Evolutionary conservation across 306 rosid species (phyloP).

Genomic region (Prunus fruticosa): DNA sequence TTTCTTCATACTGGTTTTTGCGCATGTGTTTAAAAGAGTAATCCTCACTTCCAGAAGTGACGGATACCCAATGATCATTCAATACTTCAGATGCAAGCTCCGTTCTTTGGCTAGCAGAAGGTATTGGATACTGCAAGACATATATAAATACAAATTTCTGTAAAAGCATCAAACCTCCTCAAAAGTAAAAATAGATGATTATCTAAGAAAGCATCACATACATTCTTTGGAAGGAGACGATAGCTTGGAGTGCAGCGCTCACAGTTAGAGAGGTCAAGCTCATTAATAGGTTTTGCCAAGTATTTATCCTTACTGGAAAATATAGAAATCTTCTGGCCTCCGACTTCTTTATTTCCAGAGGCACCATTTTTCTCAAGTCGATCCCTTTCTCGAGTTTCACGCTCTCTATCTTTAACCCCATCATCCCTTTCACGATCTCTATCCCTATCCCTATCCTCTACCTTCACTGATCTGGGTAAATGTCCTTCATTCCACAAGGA

Average conservation of each 20-base stretch:
- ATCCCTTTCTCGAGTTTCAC: conserved; percentile 74
- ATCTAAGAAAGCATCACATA: conserved; percentile 29
- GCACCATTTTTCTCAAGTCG: conserved; percentile 48
- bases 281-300: conserved; percentile 82
- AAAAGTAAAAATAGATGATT: conserved; percentile 9
- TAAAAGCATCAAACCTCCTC: conserved; percentile 11
- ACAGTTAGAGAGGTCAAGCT: conserved; percentile 95
- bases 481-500: conserved; percentile 81
- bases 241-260: conserved; percentile 98
- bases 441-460: conserved; percentile 73
- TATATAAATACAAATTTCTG: conserved; percentile 14
- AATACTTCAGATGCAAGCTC: conserved; percentile 79
- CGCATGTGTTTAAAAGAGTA: conserved; percentile 99
- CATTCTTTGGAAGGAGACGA: conserved; percentile 89
- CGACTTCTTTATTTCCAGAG: conserved; percentile 59
- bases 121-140: conserved; percentile 79
- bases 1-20: conserved; percentile 98
- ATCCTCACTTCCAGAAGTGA: conserved; percentile 99
- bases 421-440: conserved; percentile 68
- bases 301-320: conserved; percentile 92
- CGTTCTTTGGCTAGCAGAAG: conserved; percentile 83
- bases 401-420: conserved; percentile 71
- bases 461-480: conserved; percentile 55
- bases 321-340: conserved; percentile 65
- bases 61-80: conserved; percentile 98